phyloP scores from a whole-genome alignment of 192 early-diverging fungal genomes.

The Umbelopsis sp. region DNA sequence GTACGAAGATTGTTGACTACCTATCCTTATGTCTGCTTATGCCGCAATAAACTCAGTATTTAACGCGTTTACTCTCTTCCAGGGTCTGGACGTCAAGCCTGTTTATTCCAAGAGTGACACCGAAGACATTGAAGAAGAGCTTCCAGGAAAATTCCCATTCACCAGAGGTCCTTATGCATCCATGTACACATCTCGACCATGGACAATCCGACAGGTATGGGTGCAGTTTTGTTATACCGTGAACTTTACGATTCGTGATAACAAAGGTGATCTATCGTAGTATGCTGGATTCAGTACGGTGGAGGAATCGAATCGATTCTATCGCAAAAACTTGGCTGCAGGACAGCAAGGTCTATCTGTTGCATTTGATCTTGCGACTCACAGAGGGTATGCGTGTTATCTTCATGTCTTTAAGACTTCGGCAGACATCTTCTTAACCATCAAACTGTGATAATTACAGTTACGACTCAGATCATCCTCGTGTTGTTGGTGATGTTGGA shows the following conservation, averaged over 20 bases:
- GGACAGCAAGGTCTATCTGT: conserved; percentile 88
- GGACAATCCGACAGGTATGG: conserved; percentile 84
- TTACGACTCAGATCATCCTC: conserved; percentile 89
- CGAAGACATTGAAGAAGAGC: conserved; percentile 59
- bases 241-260: no score
- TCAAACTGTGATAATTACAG: conserved; percentile 28
- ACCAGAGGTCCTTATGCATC: conserved; percentile 85
- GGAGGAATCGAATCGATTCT: conserved; percentile 89
- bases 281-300: conserved; percentile 93
- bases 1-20: conserved; percentile 23
- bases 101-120: conserved; percentile 81
- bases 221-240: background rate
- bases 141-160: conserved; percentile 85
- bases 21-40: background rate
- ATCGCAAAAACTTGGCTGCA: conserved; percentile 84
- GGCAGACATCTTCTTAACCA: background rate
- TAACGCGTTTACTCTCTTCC: background rate
- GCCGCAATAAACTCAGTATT: background rate
- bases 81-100: conserved; percentile 83
- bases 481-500: conserved; percentile 87
- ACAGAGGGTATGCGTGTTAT: conserved; percentile 62
- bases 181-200: conserved; percentile 83
- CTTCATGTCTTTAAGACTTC: background rate
- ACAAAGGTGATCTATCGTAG: conserved; percentile 44
- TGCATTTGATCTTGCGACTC: conserved; percentile 90